phyloP scores from a whole-genome alignment of 2,329 filamentous ascomycete genomes.

The Alternaria alternata region DNA sequence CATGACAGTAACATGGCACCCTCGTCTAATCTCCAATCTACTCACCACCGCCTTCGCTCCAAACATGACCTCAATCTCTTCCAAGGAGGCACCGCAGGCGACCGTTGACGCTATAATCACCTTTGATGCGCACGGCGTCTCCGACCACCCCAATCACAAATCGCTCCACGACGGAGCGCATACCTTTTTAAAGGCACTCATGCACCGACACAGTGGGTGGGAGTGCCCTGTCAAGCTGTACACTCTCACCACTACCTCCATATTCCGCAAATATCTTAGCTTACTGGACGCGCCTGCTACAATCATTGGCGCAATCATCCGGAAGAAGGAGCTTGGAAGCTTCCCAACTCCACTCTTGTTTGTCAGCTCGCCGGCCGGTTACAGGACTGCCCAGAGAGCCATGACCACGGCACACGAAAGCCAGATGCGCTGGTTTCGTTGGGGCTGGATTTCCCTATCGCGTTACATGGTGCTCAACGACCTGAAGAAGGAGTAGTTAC shows the following conservation, averaged over 20 bases:
- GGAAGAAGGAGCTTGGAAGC: slow-evolving; percentile 61
- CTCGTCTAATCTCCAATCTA: slow-evolving; percentile 72
- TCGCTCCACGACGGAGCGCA: slow-evolving; percentile 85
- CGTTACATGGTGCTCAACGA: slow-evolving; percentile 98
- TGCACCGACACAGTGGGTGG: slow-evolving; percentile 70
- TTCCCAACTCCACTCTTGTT: slow-evolving; percentile 70
- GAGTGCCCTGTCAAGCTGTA: slow-evolving; percentile 82
- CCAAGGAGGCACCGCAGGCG: slow-evolving; percentile 57
- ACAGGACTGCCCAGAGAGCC: slow-evolving; percentile 76
- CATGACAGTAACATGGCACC: slow-evolving; percentile 82
- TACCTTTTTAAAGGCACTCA: slow-evolving; percentile 73
- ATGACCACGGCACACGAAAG: slow-evolving; percentile 92
- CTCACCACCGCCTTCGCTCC: slow-evolving; percentile 79
- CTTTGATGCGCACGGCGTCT: slow-evolving; percentile 85
- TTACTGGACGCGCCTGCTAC: slow-evolving; percentile 80
- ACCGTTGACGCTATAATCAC: slow-evolving; percentile 85
- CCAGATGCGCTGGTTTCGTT: slow-evolving; percentile 99
- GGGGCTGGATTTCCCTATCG: slow-evolving; percentile 90
- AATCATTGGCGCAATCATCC: slow-evolving; percentile 64
- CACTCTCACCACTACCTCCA: slow-evolving; percentile 75
- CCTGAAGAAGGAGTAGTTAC: slow-evolving; percentile 66
- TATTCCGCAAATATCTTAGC: slow-evolving; percentile 82
- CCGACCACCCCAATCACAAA: slow-evolving; percentile 91
- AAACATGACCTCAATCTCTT: slow-evolving; percentile 57
- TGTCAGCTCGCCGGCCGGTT: slow-evolving; percentile 70